These are phyloP conservation scores for Candida neerlandica DNA, from an alignment of 1,139 yeast genomes.

Conservation along the genomic window DNA sequence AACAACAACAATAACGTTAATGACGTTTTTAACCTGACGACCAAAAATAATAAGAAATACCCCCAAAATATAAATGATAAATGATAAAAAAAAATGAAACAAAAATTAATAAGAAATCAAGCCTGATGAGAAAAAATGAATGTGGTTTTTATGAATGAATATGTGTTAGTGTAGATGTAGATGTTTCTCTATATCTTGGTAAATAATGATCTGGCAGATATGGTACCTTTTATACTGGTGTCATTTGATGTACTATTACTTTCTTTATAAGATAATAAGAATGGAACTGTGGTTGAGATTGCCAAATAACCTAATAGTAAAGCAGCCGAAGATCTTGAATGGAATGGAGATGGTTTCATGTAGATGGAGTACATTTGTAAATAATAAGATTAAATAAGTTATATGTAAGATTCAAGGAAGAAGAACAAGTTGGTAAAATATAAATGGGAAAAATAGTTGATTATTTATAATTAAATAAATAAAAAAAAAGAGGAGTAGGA, in stretches of 20 bases:
- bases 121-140: too few relatives aligned
- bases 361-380: slow-evolving; percentile 18
- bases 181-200: slow-evolving; percentile 31
- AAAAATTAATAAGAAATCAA: not conserved
- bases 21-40: not conserved
- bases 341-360: slow-evolving; percentile 15
- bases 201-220: slow-evolving; percentile 41
- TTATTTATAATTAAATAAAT: not conserved
- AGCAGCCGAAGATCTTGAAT: slow-evolving; percentile 26
- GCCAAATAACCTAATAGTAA: slow-evolving; percentile 45
- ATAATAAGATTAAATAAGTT: too few relatives aligned
- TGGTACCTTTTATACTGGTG: slow-evolving; percentile 31
- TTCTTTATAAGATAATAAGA: slow-evolving; percentile 46
- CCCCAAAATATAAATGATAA: not conserved
- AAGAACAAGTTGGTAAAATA: not conserved
- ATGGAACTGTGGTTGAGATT: slow-evolving; percentile 44
- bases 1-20: not conserved
- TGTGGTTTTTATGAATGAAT: too few relatives aligned
- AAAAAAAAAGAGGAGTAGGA: not conserved
- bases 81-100: not conserved
- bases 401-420: not conserved
- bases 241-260: slow-evolving; percentile 21
- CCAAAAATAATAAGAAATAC: not conserved
- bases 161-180: too few relatives aligned
- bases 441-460: not conserved